Evolutionary conservation across 371 early-diverging fungal species (phyloP).

Genomic region (Choanephora cucurbitarum): DNA sequence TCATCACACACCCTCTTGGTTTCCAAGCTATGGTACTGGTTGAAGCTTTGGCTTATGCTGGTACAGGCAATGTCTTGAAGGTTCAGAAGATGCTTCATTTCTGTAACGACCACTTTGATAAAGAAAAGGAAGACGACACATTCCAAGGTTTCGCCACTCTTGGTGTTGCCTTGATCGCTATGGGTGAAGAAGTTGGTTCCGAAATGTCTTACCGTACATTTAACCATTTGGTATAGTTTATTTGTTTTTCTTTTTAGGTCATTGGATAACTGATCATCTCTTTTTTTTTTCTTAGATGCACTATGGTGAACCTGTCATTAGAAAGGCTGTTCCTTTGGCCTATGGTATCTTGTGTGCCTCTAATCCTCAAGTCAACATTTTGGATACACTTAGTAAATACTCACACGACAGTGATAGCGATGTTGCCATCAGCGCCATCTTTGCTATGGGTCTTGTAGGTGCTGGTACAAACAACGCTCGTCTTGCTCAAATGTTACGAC

Average conservation of each 20-base stretch:
- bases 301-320: conserved; percentile 94
- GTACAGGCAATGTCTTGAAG: conserved; percentile 95
- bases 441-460: conserved; percentile 98
- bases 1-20: conserved; percentile 89
- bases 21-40: conserved; percentile 87
- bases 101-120: conserved; percentile 93
- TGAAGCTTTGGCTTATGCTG: conserved; percentile 90
- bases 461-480: conserved; percentile 99
- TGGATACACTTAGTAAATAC: conserved; percentile 96
- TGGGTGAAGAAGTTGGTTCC: conserved; percentile 96
- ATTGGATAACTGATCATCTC: not conserved
- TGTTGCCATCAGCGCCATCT: conserved; percentile 94
- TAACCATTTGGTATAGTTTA: conserved; percentile 78
- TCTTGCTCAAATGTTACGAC: conserved; percentile 95
- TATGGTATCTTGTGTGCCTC: conserved; percentile 96
- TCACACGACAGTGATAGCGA: conserved; percentile 96
- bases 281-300: no score
- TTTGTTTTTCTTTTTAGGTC: not conserved
- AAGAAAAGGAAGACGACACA: conserved; percentile 78
- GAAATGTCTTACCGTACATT: conserved; percentile 96
- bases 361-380: conserved; percentile 87
- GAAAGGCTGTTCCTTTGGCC: conserved; percentile 93
- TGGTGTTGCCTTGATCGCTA: conserved; percentile 93
- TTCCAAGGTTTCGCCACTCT: conserved; percentile 96
- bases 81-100: conserved; percentile 94